Evolutionary conservation across 2,329 filamentous ascomycete species (phyloP), one percentile per base, ranked within the genome.

Genomic region (Xylaria sp.): DNA sequence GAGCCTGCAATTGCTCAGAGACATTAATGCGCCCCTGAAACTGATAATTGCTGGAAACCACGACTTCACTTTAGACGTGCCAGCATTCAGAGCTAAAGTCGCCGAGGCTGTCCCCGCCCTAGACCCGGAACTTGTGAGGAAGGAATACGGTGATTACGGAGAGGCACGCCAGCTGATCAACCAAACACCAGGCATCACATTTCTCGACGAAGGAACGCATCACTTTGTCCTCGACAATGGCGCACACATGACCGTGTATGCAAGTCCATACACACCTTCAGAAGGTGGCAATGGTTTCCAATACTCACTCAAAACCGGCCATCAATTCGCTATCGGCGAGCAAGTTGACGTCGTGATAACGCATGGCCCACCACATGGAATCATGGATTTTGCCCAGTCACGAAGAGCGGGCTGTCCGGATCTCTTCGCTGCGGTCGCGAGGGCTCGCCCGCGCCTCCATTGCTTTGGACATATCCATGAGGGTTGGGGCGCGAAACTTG

Each of bases 31-130:
- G 0, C 76, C 79, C 0, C 69, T 83, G 3, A 85, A 84, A 56
- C 67, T 85, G 1, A 72, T 79, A 6, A 83, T 85, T 43, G 75
- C 82, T 1, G 82, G 83, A 1, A 85, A 84, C 53, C 81, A 85
- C 60, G 81, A 85, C 60, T 82, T 82, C 40, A 78, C 75, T 0
- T 70, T 80, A 2, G 77, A 80, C 31, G 44, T 62, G 1, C 65
- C 67, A 0, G 68, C 68, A 0, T 85, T 81, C 49, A 60, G 25
- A 73, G 41, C 9, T 60, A 2, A 74, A 74, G 41, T 54, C 0
- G 10, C 15, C 1, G 11, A 37, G 1, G 23, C 38, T 0, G 4
- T 31, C 10, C 3, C 3, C 17, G 13, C 25, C 3, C 46, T 68
- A 4, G 67, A 70, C 0, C 60, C 64, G 1, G 70, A 69, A 1